Conservation (phyloP, 2,329 filamentous ascomycete genomes). For the Acrocalymma vagum region DNA sequence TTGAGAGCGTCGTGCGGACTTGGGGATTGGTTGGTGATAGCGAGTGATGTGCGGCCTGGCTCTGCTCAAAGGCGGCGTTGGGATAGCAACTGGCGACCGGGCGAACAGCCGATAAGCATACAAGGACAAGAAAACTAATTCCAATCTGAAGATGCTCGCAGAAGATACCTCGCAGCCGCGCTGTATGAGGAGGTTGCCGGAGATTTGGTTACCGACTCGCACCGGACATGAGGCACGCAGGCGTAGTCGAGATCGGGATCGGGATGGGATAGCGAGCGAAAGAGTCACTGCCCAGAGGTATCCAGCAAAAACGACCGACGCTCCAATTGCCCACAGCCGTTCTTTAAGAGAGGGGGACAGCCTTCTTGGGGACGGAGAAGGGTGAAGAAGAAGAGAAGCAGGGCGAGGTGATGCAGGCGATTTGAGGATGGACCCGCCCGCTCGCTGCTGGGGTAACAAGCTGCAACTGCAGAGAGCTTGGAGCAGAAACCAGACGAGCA, state of each 20-base stretch:
- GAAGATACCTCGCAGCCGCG: constrained; percentile 28
- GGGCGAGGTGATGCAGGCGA: constrained; percentile 42
- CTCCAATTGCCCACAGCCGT: constrained; percentile 30
- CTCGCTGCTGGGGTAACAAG: constrained; percentile 32
- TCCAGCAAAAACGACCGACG: constrained; percentile 36
- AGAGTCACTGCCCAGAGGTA: constrained; percentile 34
- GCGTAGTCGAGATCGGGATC: constrained; percentile 24
- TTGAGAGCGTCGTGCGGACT: constrained; percentile 6
- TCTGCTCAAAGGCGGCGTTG: constrained; percentile 26
- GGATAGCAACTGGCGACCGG: constrained; percentile 24
- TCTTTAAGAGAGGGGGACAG: constrained; percentile 29
- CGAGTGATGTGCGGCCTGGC: constrained; percentile 7
- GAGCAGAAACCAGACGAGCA: too few relatives aligned
- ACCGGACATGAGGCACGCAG: constrained; percentile 33
- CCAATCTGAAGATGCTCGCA: constrained; percentile 49
- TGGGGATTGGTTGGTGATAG: neutral
- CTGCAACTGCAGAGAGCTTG: constrained; percentile 33
- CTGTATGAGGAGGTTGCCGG: constrained; percentile 23
- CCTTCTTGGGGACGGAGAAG: constrained; percentile 52
- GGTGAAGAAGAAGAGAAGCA: constrained; percentile 40
- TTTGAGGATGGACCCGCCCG: constrained; percentile 46
- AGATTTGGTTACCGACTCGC: constrained; percentile 26
- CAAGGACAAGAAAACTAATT: constrained; percentile 49
- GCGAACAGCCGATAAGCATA: constrained; percentile 43
- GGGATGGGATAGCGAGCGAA: constrained; percentile 27